Evolutionary conservation across 2,329 filamentous ascomycete species (phyloP).

Genomic region (Macrophomina phaseolina): DNA sequence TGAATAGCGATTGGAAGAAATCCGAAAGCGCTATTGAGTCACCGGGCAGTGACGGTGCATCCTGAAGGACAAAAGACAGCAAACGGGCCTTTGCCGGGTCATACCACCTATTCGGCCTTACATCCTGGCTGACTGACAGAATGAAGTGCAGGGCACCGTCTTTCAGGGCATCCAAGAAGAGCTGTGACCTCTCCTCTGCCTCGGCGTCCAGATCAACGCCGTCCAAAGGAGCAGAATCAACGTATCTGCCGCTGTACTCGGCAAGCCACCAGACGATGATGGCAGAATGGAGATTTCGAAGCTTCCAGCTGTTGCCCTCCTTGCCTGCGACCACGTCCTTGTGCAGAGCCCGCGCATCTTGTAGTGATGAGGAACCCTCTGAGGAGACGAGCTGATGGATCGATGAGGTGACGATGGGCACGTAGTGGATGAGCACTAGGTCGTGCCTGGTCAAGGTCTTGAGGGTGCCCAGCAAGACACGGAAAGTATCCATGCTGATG

Average conservation of each 20-base stretch:
- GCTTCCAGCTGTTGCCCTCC: conserved; percentile 72
- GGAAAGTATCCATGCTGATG: conserved; percentile 74
- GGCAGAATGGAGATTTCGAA: conserved; percentile 79
- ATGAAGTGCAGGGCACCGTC: conserved; percentile 94
- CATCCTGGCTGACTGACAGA: conserved; percentile 80
- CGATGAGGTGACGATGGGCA: conserved; percentile 76
- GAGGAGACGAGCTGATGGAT: conserved; percentile 35
- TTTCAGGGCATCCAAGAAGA: conserved; percentile 77
- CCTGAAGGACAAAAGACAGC: conserved; percentile 80
- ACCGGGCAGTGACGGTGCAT: conserved; percentile 70
- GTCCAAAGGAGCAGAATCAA: conserved; percentile 67
- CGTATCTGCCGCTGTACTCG: conserved; percentile 89
- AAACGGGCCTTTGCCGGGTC: conserved; percentile 85
- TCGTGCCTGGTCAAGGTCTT: conserved; percentile 80
- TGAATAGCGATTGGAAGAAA: conserved; percentile 74
- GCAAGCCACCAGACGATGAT: conserved; percentile 86
- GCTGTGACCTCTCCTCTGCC: conserved; percentile 71
- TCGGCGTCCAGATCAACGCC: conserved; percentile 70
- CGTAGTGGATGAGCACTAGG: conserved; percentile 74
- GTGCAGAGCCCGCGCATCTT: conserved; percentile 74
- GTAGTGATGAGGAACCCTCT: conserved; percentile 56
- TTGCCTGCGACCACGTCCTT: conserved; percentile 68
- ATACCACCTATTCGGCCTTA: conserved; percentile 82
- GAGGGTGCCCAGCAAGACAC: conserved; percentile 70
- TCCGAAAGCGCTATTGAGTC: conserved; percentile 73